A percentile compares a stretch with the other conserved stretches of the same genome.
phyloP scores from a whole-genome alignment of 805 yeast genomes.

The Monosporozyma servazzii region DNA sequence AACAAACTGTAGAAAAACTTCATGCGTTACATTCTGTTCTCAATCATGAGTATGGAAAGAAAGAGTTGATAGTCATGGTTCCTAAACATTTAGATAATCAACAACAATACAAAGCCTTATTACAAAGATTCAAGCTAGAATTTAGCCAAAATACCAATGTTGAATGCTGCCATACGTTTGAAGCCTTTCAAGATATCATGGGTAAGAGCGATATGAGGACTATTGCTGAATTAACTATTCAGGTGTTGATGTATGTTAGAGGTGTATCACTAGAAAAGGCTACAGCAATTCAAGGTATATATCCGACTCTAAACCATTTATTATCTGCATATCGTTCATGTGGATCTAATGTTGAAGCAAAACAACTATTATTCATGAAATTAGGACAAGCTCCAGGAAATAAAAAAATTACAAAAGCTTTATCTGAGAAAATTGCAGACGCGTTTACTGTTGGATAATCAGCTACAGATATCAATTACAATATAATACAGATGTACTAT shows the following conservation, averaged over 20 bases:
- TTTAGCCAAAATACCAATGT: constrained; percentile 31
- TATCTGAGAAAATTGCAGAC: constrained; percentile 28
- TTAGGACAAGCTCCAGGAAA: constrained; percentile 28
- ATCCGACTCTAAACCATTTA: constrained; percentile 58
- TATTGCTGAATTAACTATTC: constrained; percentile 63
- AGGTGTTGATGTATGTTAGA: constrained; percentile 66
- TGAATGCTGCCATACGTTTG: constrained; percentile 40
- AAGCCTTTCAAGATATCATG: constrained; percentile 55
- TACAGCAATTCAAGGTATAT: constrained; percentile 56
- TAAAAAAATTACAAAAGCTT: constrained; percentile 25
- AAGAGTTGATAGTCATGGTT: constrained; percentile 39
- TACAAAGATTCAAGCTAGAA: constrained; percentile 37
- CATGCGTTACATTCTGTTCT: constrained; percentile 37
- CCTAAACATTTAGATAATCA: constrained; percentile 44
- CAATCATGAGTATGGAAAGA: constrained; percentile 39
- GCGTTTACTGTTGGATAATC: constrained; percentile 7
- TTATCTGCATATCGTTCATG: constrained; percentile 25
- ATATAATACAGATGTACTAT: no score
- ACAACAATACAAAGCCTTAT: constrained; percentile 37
- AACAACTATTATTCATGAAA: constrained; percentile 17
- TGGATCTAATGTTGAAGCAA: constrained; percentile 19
- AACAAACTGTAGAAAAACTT: constrained; percentile 51
- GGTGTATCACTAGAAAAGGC: constrained; percentile 89
- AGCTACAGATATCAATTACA: not conserved
- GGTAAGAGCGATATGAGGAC: constrained; percentile 64